Conservation (phyloP, 148 eudicot species). For the Rhododendron henanense region DNA sequence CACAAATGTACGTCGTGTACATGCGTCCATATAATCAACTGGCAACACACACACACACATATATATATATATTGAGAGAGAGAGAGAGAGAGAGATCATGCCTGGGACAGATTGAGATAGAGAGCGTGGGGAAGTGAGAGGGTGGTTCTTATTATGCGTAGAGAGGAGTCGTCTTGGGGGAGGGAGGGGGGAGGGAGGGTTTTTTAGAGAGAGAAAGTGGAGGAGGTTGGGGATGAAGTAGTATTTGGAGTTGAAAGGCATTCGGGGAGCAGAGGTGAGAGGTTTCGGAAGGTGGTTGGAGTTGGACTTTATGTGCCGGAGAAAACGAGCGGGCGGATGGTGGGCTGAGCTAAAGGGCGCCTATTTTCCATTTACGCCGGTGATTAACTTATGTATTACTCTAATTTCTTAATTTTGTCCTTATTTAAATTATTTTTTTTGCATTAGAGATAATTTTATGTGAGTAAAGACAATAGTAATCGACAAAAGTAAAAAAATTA, state of each 20-base stretch:
- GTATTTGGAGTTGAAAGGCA: neutral
- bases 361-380: no score
- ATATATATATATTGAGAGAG: neutral
- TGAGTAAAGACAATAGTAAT: no score
- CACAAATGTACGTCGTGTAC: no score
- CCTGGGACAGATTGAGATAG: neutral
- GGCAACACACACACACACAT: neutral
- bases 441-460: no score
- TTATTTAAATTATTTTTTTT: no score
- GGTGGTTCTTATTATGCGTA: neutral
- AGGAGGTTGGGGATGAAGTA: neutral
- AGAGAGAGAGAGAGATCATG: neutral
- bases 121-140: neutral
- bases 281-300: neutral
- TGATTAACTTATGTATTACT: no score
- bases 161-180: neutral
- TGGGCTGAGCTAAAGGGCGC: no score
- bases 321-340: neutral
- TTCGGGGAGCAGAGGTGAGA: neutral
- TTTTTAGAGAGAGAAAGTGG: slow-evolving; percentile 17
- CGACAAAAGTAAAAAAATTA: no score
- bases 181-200: neutral
- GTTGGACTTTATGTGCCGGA: neutral
- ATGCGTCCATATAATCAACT: neutral
- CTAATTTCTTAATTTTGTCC: no score